Evolutionary conservation across 2,329 filamentous ascomycete genomes (phyloP), one percentile per base, ranked within the genome.

Genomic region (Colletotrichum godetiae): DNA sequence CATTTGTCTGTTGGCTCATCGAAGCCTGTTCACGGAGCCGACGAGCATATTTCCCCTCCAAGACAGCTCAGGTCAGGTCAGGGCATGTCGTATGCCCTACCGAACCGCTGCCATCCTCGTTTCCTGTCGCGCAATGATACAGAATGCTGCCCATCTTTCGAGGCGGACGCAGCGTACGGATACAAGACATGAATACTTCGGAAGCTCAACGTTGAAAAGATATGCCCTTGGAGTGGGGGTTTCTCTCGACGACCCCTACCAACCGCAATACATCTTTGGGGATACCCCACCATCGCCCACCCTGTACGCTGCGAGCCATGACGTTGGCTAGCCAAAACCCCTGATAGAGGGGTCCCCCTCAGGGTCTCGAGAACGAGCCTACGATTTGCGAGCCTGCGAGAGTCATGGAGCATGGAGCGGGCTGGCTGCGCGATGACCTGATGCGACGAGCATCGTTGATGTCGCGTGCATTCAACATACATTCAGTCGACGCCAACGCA

Each of bases 1-100:
- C 64, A 75, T 75, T 73, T 75, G 74, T 56, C 73, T 72, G 59
- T 74, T 72, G 61, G 63, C 31, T 55, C 61, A 46, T 33, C 49
- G 60, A 70, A 61, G 70, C 70, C 53, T 70, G 70, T 70, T 70
- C 56, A 29, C 71, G 60, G 55, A 62, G 55, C 42, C 71, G 31
- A 66, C 55, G 56, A 66, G 63, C 49, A 49, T 61, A 52, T 65
- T 71, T 65, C 61, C 71, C 56, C 71, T 58, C 61, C 42, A 55
- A 57, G 35, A 73, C 49, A 70, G 19, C 55, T 56, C 61, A 70
- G 65, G 33, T 58, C 46, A 42, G 37, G 37, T 15, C 37, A 42
- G 5, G 15, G 35, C 35, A 27, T 55, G 27, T 24, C 37, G 66
- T 46, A 13, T 12, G 53, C 53, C 33, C 46, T 60, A 46, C 58